Base-by-base conservation (phyloP, 495 filamentous ascomycete genomes). In the Neurospora sp. region DNA sequence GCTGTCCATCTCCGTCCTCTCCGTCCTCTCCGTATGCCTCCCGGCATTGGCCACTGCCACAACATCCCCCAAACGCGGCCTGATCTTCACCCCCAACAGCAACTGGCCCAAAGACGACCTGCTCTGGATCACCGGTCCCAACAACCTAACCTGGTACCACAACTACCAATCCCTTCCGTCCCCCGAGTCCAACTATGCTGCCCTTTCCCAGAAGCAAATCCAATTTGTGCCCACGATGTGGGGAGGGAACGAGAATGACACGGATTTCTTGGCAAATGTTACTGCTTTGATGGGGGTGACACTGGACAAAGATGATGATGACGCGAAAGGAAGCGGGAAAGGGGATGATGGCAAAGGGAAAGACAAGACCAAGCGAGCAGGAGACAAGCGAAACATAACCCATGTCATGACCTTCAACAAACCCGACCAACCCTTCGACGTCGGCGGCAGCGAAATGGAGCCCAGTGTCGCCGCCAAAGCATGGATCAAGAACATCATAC, bases 221-320 rank as follows among this genome's bases (percentile, higher is more conserved):
- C 75, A 89, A 70, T 92, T 90, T 75, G 88, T 92, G 39, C 90
- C 90, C 20, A 91, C 89, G 86, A 84, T 91, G 53, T 92, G 87
- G 88, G 90, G 89, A 31, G 79, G 80, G 37, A 84, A 80, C 68
- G 72, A 69, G 70, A 81, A 76, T 74, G 81, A 83, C 48, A 83
- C 79, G 4, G 74, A 81, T 20, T 90, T 90, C 79, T 75, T 84
- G 61, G 77, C 82, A 74, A 81, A 79, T 35, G 80, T 90, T 4
- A 80, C 76, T 6, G 69, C 72, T 2, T 78, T 85, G 72, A 82
- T 87, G 69, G 69, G 77, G 14, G 69, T 73, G 22, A 27, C 22
- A 27, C 22, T 27, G 22, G 22, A 27, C 14, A 22, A 53, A 1
- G 45, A 22, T n/a, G 20, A 22, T 0, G 27, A 35, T 10, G 5